Evolutionary conservation across 2,329 filamentous ascomycete species (phyloP).

Genomic region (Epichloe amarillans): DNA sequence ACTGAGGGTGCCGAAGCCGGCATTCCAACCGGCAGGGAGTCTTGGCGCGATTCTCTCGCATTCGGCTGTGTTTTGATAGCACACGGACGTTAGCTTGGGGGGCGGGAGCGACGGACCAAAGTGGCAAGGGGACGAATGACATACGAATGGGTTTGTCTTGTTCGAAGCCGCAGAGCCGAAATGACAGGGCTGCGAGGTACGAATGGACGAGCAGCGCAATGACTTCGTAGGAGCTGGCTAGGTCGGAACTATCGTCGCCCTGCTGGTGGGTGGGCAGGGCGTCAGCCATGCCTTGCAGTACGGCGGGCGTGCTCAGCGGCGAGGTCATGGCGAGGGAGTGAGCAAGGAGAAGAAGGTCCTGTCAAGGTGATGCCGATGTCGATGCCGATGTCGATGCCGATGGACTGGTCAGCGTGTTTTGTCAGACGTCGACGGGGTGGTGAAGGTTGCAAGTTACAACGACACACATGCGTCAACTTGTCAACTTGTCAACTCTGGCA

Average conservation of each 20-base stretch:
- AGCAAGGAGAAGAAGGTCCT: not conserved
- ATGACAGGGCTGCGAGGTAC: conserved; percentile 67
- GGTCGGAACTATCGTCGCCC: conserved; percentile 42
- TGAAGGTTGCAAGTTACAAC: not conserved
- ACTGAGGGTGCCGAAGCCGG: conserved; percentile 53
- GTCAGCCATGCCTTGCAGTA: conserved; percentile 45
- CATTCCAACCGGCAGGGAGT: conserved; percentile 71
- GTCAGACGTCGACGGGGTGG: not conserved
- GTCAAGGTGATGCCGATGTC: not conserved
- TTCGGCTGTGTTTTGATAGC: conserved; percentile 18
- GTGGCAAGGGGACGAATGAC: conserved; percentile 7
- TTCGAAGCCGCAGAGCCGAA: conserved; percentile 68
- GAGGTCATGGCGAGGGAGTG: conserved; percentile 11
- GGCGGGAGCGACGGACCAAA: not conserved
- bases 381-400: not conserved
- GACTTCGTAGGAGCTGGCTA: conserved; percentile 66
- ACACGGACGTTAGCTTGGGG: not conserved
- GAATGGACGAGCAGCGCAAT: conserved; percentile 75
- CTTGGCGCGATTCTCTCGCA: conserved; percentile 44
- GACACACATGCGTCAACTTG: too few relatives aligned
- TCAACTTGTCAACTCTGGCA: too few relatives aligned
- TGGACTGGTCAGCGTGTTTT: not conserved
- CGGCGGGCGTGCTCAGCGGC: conserved; percentile 18
- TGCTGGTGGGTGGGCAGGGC: conserved; percentile 41
- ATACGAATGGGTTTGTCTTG: conserved; percentile 66